Base-by-base conservation (phyloP, 2,329 filamentous ascomycete species). In the Canariomyces notabilis region DNA sequence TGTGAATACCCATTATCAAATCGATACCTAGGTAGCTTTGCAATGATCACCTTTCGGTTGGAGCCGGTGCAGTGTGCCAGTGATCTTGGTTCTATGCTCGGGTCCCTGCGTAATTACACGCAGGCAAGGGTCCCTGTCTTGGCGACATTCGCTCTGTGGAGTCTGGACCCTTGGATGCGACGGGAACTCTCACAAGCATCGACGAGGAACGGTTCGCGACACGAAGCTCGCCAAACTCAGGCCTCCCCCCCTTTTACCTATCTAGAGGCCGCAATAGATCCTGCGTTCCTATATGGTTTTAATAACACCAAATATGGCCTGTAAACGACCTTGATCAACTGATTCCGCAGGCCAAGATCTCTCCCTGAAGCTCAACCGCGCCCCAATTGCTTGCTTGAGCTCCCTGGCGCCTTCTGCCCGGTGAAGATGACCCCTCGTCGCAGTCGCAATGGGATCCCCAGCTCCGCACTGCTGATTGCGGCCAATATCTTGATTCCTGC, bases 401-500 rank as follows among this genome's bases (percentile, higher is more conserved):
- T 29, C 26, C 14, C 26, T 29, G 26, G 26, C 26, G 26, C 48
- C 39, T 44, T 33, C 42, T 40, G 34, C 16, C 15, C 11, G 47
- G n/a, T 45, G 44, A 54, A 55, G 36, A 62, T 61, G 60, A 54
- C 55, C 52, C 48, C 53, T 53, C 55, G 55, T 55, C 59, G 52
- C 41, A 42, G 44, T 46, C 44, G 52, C 46, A 43, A 60, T 56
- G 57, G 55, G 52, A 60, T 59, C 37, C 51, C 60, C 37, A 46
- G 58, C 48, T 62, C 62, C 48, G 66, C 63, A 49, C 44, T 71
- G 42, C 62, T 77, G 52, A 77, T 89, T 50, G 67, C 80, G 53
- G 84, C 88, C 59, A 95, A 96, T 65, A 46, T 89, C 23, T 68
- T 95, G 50, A 80, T 95, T 36, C 86, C 87, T 3, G 61, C 85